Evolutionary conservation across 768 basidiomycete species (phyloP).

Genomic region (Leccinum rimulosum): DNA sequence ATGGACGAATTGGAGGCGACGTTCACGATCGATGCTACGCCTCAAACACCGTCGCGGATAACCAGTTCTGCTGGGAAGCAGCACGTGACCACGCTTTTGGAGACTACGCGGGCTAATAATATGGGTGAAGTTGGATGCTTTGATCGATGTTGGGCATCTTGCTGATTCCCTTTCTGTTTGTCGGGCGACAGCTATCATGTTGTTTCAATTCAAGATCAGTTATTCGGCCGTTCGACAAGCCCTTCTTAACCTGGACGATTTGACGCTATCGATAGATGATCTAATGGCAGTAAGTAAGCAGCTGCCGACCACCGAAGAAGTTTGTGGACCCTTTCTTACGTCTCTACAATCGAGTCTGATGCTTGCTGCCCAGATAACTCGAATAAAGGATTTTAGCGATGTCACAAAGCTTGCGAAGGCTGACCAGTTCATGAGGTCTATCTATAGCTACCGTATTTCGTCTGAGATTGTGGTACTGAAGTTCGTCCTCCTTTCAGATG

Average conservation of each 20-base stretch:
- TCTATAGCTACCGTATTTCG: slow-evolving; percentile 10
- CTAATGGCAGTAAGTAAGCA: slow-evolving; percentile 72
- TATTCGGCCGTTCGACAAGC: slow-evolving; percentile 67
- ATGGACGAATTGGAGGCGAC: slow-evolving; percentile 72
- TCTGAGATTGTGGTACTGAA: slow-evolving; percentile 4
- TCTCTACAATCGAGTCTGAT: not conserved
- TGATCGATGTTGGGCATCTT: not conserved
- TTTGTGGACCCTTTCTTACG: slow-evolving; percentile 18
- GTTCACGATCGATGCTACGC: slow-evolving; percentile 57
- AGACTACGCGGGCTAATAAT: slow-evolving; percentile 82
- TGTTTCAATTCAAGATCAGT: slow-evolving; percentile 68
- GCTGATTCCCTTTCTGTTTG: not conserved
- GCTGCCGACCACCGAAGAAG: slow-evolving; percentile 82
- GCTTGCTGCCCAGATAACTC: slow-evolving; percentile 43
- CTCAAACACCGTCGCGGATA: slow-evolving; percentile 41
- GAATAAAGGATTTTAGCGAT: slow-evolving; percentile 70
- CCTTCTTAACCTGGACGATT: slow-evolving; percentile 70
- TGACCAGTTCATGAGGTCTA: slow-evolving; percentile 77
- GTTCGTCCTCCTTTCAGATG: slow-evolving; percentile 46
- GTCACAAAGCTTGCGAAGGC: slow-evolving; percentile 73
- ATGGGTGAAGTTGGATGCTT: slow-evolving; percentile 49
- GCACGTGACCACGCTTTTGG: slow-evolving; percentile 67
- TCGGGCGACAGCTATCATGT: slow-evolving; percentile 66
- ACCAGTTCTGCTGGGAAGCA: slow-evolving; percentile 49
- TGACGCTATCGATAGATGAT: slow-evolving; percentile 65